A percentile compares a stretch with the other conserved stretches of the same genome.
Conservation (phyloP, 208 protist genomes). For the Leishmania lainsoni region DNA sequence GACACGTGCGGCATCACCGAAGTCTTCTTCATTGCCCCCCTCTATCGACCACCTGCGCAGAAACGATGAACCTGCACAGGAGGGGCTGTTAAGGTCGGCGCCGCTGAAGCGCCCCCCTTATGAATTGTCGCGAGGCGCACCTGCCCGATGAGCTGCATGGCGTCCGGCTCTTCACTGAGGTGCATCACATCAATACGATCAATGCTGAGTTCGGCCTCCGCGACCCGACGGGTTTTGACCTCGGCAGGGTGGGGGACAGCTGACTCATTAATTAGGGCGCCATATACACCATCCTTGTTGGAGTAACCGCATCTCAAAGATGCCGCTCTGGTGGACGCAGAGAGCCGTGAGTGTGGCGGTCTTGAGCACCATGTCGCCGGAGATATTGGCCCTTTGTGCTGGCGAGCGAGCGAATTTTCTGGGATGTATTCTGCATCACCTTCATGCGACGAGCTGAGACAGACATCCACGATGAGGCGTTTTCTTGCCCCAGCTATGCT, state of each 20-base stretch:
- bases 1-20: constrained; percentile 46
- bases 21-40: constrained; percentile 38
- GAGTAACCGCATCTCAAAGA: constrained; percentile 12
- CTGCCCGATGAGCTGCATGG: constrained; percentile 45
- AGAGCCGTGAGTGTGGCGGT: not conserved
- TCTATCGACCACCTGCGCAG: constrained; percentile 36
- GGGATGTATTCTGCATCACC: too few relatives aligned
- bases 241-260: constrained; percentile 38
- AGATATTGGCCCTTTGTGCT: too few relatives aligned
- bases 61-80: constrained; percentile 36
- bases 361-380: too few relatives aligned
- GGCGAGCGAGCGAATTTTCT: too few relatives aligned
- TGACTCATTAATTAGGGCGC: constrained; percentile 42
- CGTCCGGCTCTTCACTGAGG: constrained; percentile 41
- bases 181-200: constrained; percentile 31
- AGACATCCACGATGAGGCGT: constrained; percentile 14
- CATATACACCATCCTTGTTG: constrained; percentile 18
- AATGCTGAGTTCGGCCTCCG: constrained; percentile 47
- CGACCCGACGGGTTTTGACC: constrained; percentile 40
- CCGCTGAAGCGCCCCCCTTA: constrained; percentile 45
- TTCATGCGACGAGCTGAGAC: too few relatives aligned
- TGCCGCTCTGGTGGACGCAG: not conserved
- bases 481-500: constrained; percentile 25
- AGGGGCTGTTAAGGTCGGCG: constrained; percentile 34
- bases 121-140: constrained; percentile 43